Base-by-base conservation (phyloP, 2,329 filamentous ascomycete genomes). In the Trichoderma afroharzianum region DNA sequence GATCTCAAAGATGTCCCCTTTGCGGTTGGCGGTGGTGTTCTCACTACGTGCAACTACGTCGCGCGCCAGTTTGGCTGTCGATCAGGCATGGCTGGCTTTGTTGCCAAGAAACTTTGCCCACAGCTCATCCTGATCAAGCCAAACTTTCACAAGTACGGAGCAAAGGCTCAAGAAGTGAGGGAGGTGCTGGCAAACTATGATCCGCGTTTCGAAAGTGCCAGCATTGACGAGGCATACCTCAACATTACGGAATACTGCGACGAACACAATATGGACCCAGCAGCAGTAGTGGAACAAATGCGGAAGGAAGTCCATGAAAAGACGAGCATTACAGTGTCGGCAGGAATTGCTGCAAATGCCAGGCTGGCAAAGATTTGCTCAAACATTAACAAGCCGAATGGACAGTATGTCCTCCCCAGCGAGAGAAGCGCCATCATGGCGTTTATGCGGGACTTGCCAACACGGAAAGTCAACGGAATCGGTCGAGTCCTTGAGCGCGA, bases 341-440 rank as follows among this genome's bases (percentile, higher is more conserved):
- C 95, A 0, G 96, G 96, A 0, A 97, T 99, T 72, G 95, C 94
- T 1, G 92, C 94, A 1, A 99, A 99, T 80, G 91, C 95, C 0
- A 95, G 94, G 78, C 85, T 99, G 15, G 95, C 96, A 33, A 99
- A 99, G 81, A 97, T 99, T 36, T 94, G 92, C 76, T 97, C 94
- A 21, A 98, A 99, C 78, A 89, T 92, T 80, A 98, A 98, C 81
- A 99, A 99, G 78, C 96, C 96, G 0, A 97, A 99, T 76, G 96
- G 96, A 0, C 96, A 98, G 78, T 98, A 92, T 76, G 82, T 88
- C 11, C 84, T 98, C 2, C 87, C 91, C 0, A 92, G 87, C 67
- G 91, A 97, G 53, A 87, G 95, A 11, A 82, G 84, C 30, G 86
- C 89, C 1, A 94, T 99, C 72, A 90, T 98, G 88, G 83, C 86